A percentile compares a stretch with the other conserved stretches of the same genome.
phyloP scores from a whole-genome alignment of 257 asterid genomes.

The Lantana camara region DNA sequence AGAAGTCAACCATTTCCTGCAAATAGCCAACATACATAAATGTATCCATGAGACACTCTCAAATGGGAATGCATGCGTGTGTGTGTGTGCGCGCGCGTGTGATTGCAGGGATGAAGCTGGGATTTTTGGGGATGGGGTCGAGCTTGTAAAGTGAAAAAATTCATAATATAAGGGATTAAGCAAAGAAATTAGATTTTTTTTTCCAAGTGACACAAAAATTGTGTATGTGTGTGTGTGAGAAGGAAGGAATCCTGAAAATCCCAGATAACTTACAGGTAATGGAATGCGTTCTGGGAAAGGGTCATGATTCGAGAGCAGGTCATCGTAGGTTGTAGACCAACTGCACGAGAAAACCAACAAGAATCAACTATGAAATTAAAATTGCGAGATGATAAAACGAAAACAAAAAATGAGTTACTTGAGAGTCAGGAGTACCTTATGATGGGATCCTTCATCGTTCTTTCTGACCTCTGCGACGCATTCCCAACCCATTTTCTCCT shows the following conservation, averaged over 20 bases:
- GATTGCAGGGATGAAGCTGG: too few species aligned
- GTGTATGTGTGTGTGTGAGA: too few species aligned
- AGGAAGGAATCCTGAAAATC: neutral
- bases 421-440: conserved; percentile 74
- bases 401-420: neutral
- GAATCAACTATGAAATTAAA: neutral
- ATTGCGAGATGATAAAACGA: neutral
- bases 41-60: conserved; percentile 8
- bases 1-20: conserved; percentile 95
- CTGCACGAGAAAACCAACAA: conserved; percentile 46
- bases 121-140: too few species aligned
- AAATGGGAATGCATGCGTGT: neutral
- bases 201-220: too few species aligned
- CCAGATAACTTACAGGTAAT: conserved; percentile 59
- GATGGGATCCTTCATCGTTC: conserved; percentile 69
- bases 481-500: conserved; percentile 81
- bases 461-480: conserved; percentile 46
- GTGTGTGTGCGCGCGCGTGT: neutral
- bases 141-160: too few species aligned
- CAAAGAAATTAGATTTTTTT: too few species aligned
- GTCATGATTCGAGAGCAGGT: conserved; percentile 77
- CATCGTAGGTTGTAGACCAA: conserved; percentile 89
- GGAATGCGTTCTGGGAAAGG: conserved; percentile 74
- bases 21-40: conserved; percentile 20
- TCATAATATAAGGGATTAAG: too few species aligned